Evolutionary conservation across 169 alveolate genomes (phyloP).

Genomic region (Plasmodium sp.): DNA sequence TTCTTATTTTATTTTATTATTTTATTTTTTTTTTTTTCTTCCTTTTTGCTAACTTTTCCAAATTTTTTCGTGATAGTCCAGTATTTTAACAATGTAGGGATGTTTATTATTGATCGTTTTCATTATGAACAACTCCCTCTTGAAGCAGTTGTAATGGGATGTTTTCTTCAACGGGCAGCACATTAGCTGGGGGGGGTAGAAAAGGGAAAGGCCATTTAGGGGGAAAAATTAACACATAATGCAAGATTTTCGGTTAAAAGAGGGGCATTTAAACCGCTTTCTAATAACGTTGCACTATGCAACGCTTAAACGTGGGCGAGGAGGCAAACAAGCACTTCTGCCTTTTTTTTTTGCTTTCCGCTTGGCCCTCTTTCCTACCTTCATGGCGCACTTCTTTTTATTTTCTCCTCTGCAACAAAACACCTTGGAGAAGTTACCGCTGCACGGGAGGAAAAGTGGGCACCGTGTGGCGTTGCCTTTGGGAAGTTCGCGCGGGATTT

Average conservation of each 20-base stretch:
- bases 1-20: conserved; percentile 2
- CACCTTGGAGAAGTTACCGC: conserved; percentile 72
- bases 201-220: background rate
- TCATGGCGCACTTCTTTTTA: conserved; percentile 72
- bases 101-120: conserved; percentile 65
- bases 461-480: background rate
- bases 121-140: conserved; percentile 65
- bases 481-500: background rate
- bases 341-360: background rate
- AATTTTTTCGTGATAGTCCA: conserved; percentile 68
- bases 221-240: background rate
- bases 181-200: conserved; percentile 17
- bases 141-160: conserved; percentile 64
- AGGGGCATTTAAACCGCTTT: background rate
- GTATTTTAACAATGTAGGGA: conserved; percentile 67
- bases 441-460: conserved; percentile 1
- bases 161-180: conserved; percentile 71
- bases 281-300: background rate
- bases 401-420: conserved; percentile 72
- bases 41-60: conserved; percentile 59
- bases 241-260: background rate
- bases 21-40: background rate
- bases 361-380: conserved; percentile 8
- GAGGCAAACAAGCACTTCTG: background rate
- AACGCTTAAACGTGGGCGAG: background rate